Conservation (phyloP, 768 basidiomycete species). For the Lactarius psammicola region DNA sequence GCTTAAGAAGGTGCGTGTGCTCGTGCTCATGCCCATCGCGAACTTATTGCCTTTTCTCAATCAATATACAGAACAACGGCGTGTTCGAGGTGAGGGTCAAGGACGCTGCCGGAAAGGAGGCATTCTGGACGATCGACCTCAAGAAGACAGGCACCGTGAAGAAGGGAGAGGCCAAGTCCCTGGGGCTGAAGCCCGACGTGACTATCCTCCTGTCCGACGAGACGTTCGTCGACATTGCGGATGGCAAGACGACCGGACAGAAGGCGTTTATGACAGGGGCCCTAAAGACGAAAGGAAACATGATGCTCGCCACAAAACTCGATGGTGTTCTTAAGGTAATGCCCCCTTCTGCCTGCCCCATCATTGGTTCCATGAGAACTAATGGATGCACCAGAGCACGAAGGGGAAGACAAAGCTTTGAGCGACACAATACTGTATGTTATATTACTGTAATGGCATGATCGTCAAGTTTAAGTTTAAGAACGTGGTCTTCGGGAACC, state of each 20-base stretch:
- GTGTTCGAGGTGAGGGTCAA: constrained; percentile 83
- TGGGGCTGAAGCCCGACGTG: constrained; percentile 77
- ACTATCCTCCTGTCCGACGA: constrained; percentile 78
- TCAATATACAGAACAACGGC: constrained; percentile 60
- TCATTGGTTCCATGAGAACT: neutral
- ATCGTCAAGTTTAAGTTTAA: neutral
- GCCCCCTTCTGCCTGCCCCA: neutral
- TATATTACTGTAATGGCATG: neutral
- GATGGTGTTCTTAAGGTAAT: constrained; percentile 75
- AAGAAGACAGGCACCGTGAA: constrained; percentile 79
- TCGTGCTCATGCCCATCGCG: neutral
- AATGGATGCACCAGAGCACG: constrained; percentile 12
- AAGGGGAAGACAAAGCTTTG: constrained; percentile 25
- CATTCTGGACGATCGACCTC: constrained; percentile 88
- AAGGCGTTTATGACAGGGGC: constrained; percentile 96
- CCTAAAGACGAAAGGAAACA: constrained; percentile 87
- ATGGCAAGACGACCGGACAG: constrained; percentile 85
- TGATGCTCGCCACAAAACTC: constrained; percentile 94
- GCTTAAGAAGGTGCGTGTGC: constrained; percentile 65
- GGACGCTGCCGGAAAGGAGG: constrained; percentile 68
- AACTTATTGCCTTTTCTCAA: neutral
- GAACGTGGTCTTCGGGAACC: neutral
- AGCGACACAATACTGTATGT: neutral
- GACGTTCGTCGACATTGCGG: constrained; percentile 66
- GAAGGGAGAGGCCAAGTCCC: constrained; percentile 51